Conservation (phyloP, 2,329 filamentous ascomycete species). For the Arthrinium puccinioides region DNA sequence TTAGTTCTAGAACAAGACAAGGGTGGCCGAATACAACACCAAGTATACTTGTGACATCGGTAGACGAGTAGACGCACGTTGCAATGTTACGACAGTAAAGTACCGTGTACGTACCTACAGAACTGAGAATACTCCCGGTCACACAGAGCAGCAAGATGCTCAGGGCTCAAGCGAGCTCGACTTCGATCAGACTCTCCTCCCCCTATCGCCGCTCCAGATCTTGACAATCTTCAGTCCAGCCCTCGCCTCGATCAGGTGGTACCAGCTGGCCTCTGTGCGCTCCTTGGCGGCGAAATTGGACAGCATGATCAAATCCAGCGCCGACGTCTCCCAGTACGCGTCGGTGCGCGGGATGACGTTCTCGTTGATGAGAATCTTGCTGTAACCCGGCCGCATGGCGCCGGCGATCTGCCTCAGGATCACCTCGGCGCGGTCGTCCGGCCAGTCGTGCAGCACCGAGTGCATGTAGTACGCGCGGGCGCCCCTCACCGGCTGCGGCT, state of each 20-base stretch:
- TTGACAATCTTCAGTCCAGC: not conserved
- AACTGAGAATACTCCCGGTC: too few species aligned
- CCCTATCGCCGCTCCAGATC: not conserved
- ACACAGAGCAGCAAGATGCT: too few species aligned
- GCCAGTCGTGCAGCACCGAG: constrained; percentile 31
- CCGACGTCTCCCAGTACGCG: not conserved
- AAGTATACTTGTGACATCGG: too few species aligned
- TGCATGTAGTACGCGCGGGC: constrained; percentile 25
- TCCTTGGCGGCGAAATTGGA: not conserved
- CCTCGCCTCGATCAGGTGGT: not conserved
- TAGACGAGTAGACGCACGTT: too few species aligned
- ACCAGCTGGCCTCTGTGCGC: constrained; percentile 2
- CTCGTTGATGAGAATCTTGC: constrained; percentile 28
- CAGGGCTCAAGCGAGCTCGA: not conserved
- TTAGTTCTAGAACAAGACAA: too few species aligned
- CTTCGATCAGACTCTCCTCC: constrained; percentile 4
- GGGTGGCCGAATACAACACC: too few species aligned
- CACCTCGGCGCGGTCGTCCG: constrained; percentile 19
- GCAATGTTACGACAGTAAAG: too few species aligned
- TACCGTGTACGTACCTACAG: too few species aligned
- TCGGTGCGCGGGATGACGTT: constrained; percentile 1
- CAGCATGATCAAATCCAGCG: constrained; percentile 3
- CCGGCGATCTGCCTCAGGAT: constrained; percentile 37
- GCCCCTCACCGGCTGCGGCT: constrained; percentile 2
- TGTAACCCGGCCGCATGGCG: constrained; percentile 43